phyloP scores from a whole-genome alignment of 208 protist species.

The Trypanosoma cruzi region DNA sequence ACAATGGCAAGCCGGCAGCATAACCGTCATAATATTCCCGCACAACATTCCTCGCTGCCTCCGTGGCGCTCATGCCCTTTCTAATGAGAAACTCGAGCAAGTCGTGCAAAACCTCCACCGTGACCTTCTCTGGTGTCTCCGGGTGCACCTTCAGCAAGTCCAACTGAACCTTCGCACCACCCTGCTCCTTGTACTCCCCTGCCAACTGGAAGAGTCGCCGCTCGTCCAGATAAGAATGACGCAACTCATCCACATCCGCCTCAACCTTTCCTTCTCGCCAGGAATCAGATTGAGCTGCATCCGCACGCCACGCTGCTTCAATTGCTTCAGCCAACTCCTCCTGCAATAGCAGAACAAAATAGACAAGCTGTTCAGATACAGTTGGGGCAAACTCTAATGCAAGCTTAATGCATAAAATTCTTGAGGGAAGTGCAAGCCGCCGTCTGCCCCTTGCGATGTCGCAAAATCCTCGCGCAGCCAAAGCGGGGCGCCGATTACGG shows the following conservation, averaged over 20 bases:
- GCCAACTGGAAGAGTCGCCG: conserved; percentile 65
- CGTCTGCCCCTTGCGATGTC: conserved; percentile 57
- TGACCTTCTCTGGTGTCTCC: conserved; percentile 45
- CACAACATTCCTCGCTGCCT: conserved; percentile 61
- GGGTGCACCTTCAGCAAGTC: conserved; percentile 79
- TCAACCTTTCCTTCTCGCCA: not conserved
- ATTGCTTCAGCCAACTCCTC: conserved; percentile 57
- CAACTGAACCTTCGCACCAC: conserved; percentile 81
- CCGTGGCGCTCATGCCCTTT: conserved; percentile 36
- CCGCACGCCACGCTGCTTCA: conserved; percentile 32
- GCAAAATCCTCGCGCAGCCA: conserved; percentile 58
- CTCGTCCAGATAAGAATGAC: conserved; percentile 53
- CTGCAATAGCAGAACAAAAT: conserved; percentile 79
- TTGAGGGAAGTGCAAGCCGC: conserved; percentile 38
- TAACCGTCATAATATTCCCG: conserved; percentile 68
- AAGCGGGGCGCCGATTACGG: conserved; percentile 24
- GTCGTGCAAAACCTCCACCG: conserved; percentile 55
- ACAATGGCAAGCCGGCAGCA: conserved; percentile 58
- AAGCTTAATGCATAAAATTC: conserved; percentile 52
- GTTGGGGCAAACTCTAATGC: conserved; percentile 41
- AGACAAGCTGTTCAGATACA: conserved; percentile 41
- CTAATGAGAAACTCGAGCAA: conserved; percentile 39
- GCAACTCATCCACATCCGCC: conserved; percentile 46
- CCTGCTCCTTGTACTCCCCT: conserved; percentile 57
- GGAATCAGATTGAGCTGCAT: conserved; percentile 16